Evolutionary conservation across 2,329 filamentous ascomycete species (phyloP), one percentile per base, ranked within the genome.

Genomic region (Dryadomyces quercus-mongolicae): DNA sequence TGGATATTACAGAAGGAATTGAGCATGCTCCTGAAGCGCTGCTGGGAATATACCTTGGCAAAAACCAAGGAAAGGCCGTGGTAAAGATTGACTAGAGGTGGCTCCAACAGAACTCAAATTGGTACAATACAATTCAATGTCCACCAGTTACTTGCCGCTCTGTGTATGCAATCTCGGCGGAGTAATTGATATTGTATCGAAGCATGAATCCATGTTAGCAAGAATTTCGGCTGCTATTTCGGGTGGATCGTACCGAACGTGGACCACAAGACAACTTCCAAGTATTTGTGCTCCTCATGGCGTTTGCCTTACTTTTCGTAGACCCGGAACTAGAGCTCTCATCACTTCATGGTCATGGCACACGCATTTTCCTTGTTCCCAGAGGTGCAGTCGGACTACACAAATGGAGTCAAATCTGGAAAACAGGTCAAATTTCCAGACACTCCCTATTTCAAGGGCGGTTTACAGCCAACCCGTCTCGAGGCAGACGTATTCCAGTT

Each of bases 11-110:
- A 0, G 75, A 84, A 53, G 88, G 88, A 20, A 90, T 94, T 56
- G 89, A 94, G 57, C 82, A 87, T 57, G 84, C 84, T 1, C 72
- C 81, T 6, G 79, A 90, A 55, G 89, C 85, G 0, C 75, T 94
- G 57, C 69, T 92, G 13, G 86, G 82, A 13, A 82, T 94, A 73
- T 75, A 93, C 54, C 67, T 79, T 63, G 89, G 89, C 49, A 78
- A 86, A 68, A 94, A 94, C 73, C 87, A 90, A 69, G 89, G 89
- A 61, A 95, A 95, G 78, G 86, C 88, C 16, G 78, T 93, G 21
- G 64, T 93, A 62, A 86, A 88, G 74, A 68, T 78, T 43, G 62
- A 54, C 40, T 40, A 58, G n/a, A 55, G 46, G 42, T 38, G 34
- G 34, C 34, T n/a, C n/a, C n/a, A n/a, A n/a, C n/a, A n/a, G n/a